phyloP scores from a whole-genome alignment of 352 stramenopile genomes.

The Phytophthora foliorum region DNA sequence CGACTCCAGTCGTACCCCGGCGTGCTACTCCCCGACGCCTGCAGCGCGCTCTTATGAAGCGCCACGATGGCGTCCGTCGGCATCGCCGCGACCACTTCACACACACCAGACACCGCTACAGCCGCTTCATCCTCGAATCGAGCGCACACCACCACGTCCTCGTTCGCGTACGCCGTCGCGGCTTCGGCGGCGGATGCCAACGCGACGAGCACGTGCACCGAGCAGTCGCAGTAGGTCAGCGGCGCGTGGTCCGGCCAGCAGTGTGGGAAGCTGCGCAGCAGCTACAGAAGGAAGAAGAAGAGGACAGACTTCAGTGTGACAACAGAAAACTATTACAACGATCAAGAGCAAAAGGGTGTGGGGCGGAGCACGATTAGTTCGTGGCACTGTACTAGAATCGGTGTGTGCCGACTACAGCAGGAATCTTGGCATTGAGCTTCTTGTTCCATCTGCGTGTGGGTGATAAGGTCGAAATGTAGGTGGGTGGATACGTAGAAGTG shows the following conservation, averaged over 20 bases:
- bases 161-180: not conserved
- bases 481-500: not conserved
- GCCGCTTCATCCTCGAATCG: constrained; percentile 34
- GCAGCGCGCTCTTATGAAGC: not conserved
- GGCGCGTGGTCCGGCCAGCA: constrained; percentile 44
- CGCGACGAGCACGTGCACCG: constrained; percentile 33
- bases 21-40: not conserved
- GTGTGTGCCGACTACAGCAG: too few relatives aligned
- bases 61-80: constrained; percentile 8
- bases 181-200: constrained; percentile 12
- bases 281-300: not conserved
- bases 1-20: constrained; percentile 36
- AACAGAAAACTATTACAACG: not conserved
- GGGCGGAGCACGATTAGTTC: too few relatives aligned
- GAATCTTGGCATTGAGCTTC: constrained; percentile 27
- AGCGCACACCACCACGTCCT: constrained; percentile 36
- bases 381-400: not conserved
- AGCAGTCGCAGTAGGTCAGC: constrained; percentile 46
- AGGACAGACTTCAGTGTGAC: not conserved
- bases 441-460: constrained; percentile 28
- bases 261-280: constrained; percentile 49
- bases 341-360: too few relatives aligned
- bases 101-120: not conserved
- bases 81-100: constrained; percentile 4
- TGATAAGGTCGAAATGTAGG: not conserved